Conservation (phyloP, 495 filamentous ascomycete genomes). For the Platismatia glauca region DNA sequence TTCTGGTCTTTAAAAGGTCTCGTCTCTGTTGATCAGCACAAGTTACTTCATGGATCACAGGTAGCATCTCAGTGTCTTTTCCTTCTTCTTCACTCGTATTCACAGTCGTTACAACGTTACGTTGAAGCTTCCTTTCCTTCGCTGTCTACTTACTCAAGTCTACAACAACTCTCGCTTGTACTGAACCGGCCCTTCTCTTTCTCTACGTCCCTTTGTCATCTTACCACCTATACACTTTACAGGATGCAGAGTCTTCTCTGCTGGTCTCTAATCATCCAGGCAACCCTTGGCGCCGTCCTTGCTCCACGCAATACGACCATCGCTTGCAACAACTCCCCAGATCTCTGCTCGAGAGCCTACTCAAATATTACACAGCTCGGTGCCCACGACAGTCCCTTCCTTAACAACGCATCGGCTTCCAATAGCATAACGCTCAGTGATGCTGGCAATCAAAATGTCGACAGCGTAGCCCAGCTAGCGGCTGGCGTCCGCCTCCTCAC, state of each 20-base stretch:
- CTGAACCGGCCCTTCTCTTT: background rate
- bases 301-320: conserved; percentile 6
- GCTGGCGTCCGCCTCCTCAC: conserved; percentile 64
- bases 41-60: background rate
- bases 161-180: background rate
- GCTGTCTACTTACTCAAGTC: background rate
- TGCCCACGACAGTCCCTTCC: conserved; percentile 55
- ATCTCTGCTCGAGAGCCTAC: conserved; percentile 50
- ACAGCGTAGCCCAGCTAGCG: conserved; percentile 60
- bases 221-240: background rate
- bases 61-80: background rate
- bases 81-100: background rate
- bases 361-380: conserved; percentile 55
- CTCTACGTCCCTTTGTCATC: background rate
- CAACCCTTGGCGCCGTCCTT: conserved; percentile 6
- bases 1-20: conserved; percentile 1
- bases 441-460: conserved; percentile 56
- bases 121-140: background rate
- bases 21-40: conserved; percentile 1
- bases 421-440: conserved; percentile 39
- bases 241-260: conserved; percentile 3
- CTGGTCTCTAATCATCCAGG: background rate
- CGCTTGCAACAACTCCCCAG: conserved; percentile 53
- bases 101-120: conserved; percentile 6
- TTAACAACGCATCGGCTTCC: conserved; percentile 33